Conservation (phyloP, 2,329 filamentous ascomycete species). For the Lachnellula subtilissima region DNA sequence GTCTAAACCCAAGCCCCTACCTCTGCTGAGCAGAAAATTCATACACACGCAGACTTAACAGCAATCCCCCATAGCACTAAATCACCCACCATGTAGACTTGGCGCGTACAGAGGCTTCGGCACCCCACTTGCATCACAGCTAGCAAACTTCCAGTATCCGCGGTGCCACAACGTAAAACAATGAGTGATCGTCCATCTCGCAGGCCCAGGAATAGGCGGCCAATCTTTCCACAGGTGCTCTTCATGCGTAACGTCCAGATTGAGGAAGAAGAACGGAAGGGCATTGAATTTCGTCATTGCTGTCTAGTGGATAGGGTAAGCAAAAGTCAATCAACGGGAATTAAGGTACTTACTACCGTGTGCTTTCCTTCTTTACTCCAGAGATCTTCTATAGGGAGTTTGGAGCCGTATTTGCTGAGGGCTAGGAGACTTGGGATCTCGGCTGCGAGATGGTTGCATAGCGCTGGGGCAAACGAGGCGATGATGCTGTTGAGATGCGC, state of each 20-base stretch:
- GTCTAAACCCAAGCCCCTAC: too few species aligned
- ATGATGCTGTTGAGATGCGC: constrained; percentile 25
- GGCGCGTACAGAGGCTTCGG: constrained; percentile 32
- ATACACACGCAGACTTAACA: too few species aligned
- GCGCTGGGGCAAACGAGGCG: constrained; percentile 26
- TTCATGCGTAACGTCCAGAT: constrained; percentile 56
- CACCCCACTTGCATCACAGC: constrained; percentile 44
- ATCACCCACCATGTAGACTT: neutral
- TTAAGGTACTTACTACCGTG: constrained; percentile 15
- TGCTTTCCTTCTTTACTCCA: constrained; percentile 23
- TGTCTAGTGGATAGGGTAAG: constrained; percentile 60
- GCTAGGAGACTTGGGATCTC: constrained; percentile 26
- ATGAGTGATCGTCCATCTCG: constrained; percentile 57
- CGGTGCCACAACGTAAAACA: constrained; percentile 52
- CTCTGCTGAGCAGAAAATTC: too few species aligned
- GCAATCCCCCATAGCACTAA: too few species aligned
- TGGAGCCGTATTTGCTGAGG: constrained; percentile 22
- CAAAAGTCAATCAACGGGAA: neutral
- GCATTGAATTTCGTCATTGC: constrained; percentile 48
- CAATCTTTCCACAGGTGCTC: constrained; percentile 56
- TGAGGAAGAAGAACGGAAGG: constrained; percentile 60
- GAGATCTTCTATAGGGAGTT: constrained; percentile 21
- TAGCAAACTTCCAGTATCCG: constrained; percentile 61
- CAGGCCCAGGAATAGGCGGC: constrained; percentile 58
- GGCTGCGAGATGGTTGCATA: constrained; percentile 26